Percentiles rank a stretch among this genome's conserved stretches.
phyloP scores from a whole-genome alignment of 1,284 basidiomycete species.

The Trametes polyzona region DNA sequence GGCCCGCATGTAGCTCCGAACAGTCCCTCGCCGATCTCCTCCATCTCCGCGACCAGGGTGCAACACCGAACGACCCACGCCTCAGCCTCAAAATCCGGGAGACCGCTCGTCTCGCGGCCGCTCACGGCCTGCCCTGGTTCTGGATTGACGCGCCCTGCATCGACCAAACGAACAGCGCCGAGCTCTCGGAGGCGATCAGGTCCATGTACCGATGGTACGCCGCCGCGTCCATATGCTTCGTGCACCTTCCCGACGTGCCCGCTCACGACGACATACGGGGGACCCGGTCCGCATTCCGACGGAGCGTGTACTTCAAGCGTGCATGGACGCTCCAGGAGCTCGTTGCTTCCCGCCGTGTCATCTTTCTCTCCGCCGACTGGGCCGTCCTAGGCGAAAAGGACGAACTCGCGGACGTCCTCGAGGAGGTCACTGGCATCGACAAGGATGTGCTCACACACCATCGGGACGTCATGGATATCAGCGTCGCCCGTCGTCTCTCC shows the following conservation, averaged over 20 bases:
- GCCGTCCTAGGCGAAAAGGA: not conserved
- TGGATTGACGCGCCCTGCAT: not conserved
- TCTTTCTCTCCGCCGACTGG: not conserved
- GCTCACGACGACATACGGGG: not conserved
- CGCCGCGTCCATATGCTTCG: not conserved
- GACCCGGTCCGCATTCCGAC: not conserved
- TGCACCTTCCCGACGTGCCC: not conserved
- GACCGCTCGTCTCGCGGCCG: too few species aligned
- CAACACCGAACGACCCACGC: too few species aligned
- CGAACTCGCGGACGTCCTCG: not conserved
- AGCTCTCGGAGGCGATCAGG: not conserved
- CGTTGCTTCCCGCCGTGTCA: not conserved
- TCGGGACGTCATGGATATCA: not conserved
- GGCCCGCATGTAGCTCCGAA: too few species aligned
- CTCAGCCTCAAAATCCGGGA: too few species aligned
- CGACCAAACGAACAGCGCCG: not conserved
- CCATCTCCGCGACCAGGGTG: too few species aligned
- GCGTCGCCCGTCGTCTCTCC: not conserved
- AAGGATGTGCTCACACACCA: not conserved
- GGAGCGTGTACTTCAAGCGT: not conserved
- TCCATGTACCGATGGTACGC: constrained; percentile 1
- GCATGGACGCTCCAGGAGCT: constrained; percentile 3
- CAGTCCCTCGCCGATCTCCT: too few species aligned
- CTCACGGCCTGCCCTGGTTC: too few species aligned
- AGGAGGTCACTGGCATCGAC: not conserved